Evolutionary conservation across 768 basidiomycete genomes (phyloP), one percentile per base, ranked within the genome.

Genomic region (Lentinus tigrinus): DNA sequence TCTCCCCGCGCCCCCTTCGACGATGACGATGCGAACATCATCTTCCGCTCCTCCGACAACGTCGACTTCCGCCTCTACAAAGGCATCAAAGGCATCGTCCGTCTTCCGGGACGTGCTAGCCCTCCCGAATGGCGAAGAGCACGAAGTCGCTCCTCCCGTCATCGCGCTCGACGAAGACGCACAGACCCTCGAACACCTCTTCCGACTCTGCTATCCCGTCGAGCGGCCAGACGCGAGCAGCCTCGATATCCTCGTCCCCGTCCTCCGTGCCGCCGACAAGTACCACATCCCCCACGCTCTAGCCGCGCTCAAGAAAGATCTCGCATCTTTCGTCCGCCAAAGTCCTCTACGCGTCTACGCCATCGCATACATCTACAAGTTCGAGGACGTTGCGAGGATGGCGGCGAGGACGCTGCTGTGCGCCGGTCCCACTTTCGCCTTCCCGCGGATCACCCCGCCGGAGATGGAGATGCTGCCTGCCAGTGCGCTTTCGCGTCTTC

Each of bases 41-140:
- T 85, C 54, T 72, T 87, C 38, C 78, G 81, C 56, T 81, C 83
- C 6, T 80, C 80, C 52, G 84, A 85, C 65, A 66, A 68, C 26
- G 71, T 74, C 60, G 69, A 75, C 57, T 85, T 84, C 67, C 76
- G 76, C 54, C 77, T 80, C 44, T 80, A 80, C 75, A 82, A 80
- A 61, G 63, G 79, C 43, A 73, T 85, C 54, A 71, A 68, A 84
- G 31, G 79, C 83, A 1, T 86, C 85, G 23, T 75, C 84, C 8
- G 81, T 86, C 66, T 85, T 87, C 62, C 74, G 73, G 51, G 75
- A 77, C 56, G 78, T 83, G 72, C 38, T 59, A 28, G 11, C 51
- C 6, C 47, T 54, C 9, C 57, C 57, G 10, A 24, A 21, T 5
- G 14, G 7, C 27, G 21, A 21, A 5, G 43, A 28, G 10, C 21